These are phyloP conservation scores for Sphagnum fallax DNA, from an alignment of 228 moss, liverwort and hornwort genomes.

Conservation along the genomic window DNA sequence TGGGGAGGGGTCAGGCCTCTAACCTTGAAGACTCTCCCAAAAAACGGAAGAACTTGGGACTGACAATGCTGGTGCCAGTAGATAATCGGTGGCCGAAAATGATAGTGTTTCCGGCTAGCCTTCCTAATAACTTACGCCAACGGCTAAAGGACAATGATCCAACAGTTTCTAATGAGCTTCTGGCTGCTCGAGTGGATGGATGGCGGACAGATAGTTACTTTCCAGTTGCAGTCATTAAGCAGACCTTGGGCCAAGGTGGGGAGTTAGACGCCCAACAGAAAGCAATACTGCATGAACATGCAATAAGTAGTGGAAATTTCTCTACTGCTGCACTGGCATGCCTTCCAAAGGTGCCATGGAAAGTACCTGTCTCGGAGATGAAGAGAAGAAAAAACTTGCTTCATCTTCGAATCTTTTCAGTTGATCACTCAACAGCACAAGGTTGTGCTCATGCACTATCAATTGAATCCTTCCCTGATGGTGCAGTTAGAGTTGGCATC, in stretches of 20 bases:
- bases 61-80: slow-evolving; percentile 32
- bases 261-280: slow-evolving; percentile 44
- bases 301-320: slow-evolving; percentile 36
- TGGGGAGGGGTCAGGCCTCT: slow-evolving; percentile 7
- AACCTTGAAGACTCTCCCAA: slow-evolving; percentile 6
- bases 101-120: slow-evolving; percentile 25
- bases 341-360: slow-evolving; percentile 43
- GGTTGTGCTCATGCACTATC: slow-evolving; percentile 55
- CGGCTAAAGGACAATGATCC: slow-evolving; percentile 36
- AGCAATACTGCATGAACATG: slow-evolving; percentile 39
- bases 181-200: slow-evolving; percentile 42
- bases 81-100: slow-evolving; percentile 46
- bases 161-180: slow-evolving; percentile 28
- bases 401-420: slow-evolving; percentile 26
- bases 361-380: slow-evolving; percentile 27
- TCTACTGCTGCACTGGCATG: slow-evolving; percentile 24
- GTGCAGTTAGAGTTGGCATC: slow-evolving; percentile 30
- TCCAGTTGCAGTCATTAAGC: slow-evolving; percentile 31
- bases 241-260: slow-evolving; percentile 40
- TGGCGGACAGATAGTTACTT: slow-evolving; percentile 39
- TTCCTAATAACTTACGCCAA: slow-evolving; percentile 33
- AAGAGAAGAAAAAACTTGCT: slow-evolving; percentile 30
- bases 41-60: slow-evolving; percentile 3
- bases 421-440: slow-evolving; percentile 42
- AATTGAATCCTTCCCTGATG: slow-evolving; percentile 23